Evolutionary conservation across 129 eudicot species (phyloP).

Genomic region (Flaveria bidentis): DNA sequence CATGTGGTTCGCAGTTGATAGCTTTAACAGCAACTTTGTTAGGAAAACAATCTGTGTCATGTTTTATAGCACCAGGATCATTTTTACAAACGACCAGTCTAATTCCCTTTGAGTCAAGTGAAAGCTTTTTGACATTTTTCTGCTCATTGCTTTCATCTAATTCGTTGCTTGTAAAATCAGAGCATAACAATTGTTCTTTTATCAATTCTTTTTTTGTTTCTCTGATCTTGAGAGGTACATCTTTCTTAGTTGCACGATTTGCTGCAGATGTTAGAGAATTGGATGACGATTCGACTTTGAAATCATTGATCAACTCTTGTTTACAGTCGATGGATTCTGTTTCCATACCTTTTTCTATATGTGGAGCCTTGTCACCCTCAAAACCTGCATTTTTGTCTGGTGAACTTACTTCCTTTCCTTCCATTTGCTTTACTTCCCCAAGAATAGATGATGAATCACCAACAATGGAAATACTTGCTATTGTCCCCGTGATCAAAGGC

Average conservation of each 20-base stretch:
- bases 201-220: conserved; percentile 40
- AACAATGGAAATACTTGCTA: conserved; percentile 17
- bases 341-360: conserved; percentile 26
- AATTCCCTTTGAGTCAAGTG: conserved; percentile 38
- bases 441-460: conserved; percentile 38
- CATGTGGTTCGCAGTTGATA: conserved; percentile 26
- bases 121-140: conserved; percentile 42
- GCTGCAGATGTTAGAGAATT: conserved; percentile 32
- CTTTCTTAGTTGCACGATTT: conserved; percentile 41
- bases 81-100: conserved; percentile 38
- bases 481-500: conserved; percentile 33
- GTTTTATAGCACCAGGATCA: conserved; percentile 41
- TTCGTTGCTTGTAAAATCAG: conserved; percentile 39
- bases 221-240: conserved; percentile 44
- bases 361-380: conserved; percentile 24
- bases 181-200: conserved; percentile 31
- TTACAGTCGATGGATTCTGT: conserved; percentile 32
- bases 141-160: conserved; percentile 39
- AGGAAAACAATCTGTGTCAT: conserved; percentile 23
- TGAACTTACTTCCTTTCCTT: conserved; percentile 47
- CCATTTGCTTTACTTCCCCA: conserved; percentile 32
- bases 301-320: conserved; percentile 31
- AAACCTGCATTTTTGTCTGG: conserved; percentile 30
- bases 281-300: conserved; percentile 36
- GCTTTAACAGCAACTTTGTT: conserved; percentile 36